These are phyloP conservation scores for Scutellaria minor DNA, from an alignment of 257 asterid genomes.

Conservation along the genomic window DNA sequence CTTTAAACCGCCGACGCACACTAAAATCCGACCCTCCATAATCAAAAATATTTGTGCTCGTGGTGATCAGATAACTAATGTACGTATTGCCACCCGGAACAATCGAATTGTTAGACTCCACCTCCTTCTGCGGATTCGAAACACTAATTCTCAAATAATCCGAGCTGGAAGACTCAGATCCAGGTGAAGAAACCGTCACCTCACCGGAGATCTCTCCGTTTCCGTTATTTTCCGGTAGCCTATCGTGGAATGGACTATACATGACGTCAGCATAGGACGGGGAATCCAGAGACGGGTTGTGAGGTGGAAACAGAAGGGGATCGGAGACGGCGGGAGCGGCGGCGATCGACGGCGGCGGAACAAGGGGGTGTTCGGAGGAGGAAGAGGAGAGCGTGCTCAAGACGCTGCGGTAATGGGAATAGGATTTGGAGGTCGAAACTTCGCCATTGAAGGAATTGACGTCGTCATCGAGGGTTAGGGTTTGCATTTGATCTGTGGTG, in stretches of 20 bases:
- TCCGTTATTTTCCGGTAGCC: conserved; percentile 48
- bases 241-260: conserved; percentile 46
- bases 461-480: conserved; percentile 53
- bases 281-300: conserved; percentile 45
- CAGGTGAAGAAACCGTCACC: conserved; percentile 39
- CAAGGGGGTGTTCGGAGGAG: conserved; percentile 48
- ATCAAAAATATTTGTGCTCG: conserved; percentile 67
- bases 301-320: conserved; percentile 58
- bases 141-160: conserved; percentile 69
- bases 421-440: conserved; percentile 63
- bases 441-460: conserved; percentile 40
- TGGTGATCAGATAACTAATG: conserved; percentile 72
- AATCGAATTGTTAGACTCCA: conserved; percentile 67
- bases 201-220: conserved; percentile 48
- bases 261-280: conserved; percentile 59
- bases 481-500: conserved; percentile 56
- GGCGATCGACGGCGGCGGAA: conserved; percentile 52
- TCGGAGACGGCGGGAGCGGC: conserved; percentile 59
- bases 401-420: conserved; percentile 71
- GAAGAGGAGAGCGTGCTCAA: conserved; percentile 63
- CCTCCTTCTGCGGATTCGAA: conserved; percentile 89
- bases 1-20: conserved; percentile 85
- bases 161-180: conserved; percentile 51
- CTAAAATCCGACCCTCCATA: conserved; percentile 68
- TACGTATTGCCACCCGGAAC: conserved; percentile 86